Percentiles rank a stretch among this genome's conserved stretches.
Evolutionary conservation across 805 yeast species (phyloP).

Genomic region (Metschnikowia koreensis): DNA sequence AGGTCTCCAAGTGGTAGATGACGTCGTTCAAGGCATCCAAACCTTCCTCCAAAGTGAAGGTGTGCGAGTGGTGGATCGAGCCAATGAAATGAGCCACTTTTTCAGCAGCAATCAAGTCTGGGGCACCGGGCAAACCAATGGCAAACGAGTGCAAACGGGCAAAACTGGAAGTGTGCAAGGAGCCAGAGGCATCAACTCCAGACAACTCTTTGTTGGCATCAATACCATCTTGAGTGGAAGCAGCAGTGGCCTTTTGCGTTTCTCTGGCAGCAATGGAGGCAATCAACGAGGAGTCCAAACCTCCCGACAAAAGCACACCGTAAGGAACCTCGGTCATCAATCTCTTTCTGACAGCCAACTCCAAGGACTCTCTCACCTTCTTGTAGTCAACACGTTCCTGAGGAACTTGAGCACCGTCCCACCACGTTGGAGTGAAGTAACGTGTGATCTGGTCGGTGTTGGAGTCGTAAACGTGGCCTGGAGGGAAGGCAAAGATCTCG

Average conservation of each 20-base stretch:
- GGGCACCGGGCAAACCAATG: conserved; percentile 95
- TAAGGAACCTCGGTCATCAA: conserved; percentile 99
- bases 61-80: conserved; percentile 96
- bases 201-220: conserved; percentile 73
- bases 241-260: conserved; percentile 71
- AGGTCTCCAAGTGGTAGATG: conserved; percentile 93
- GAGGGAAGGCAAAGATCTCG: conserved; percentile 90
- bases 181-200: conserved; percentile 89
- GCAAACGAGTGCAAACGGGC: conserved; percentile 93
- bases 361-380: conserved; percentile 74
- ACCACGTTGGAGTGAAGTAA: conserved; percentile 92
- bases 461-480: conserved; percentile 96
- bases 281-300: conserved; percentile 93
- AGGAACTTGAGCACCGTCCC: conserved; percentile 80
- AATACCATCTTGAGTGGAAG: conserved; percentile 45
- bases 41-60: conserved; percentile 95
- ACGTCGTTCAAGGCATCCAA: conserved; percentile 93
- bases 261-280: conserved; percentile 98
- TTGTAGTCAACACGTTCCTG: conserved; percentile 70
- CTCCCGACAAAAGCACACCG: conserved; percentile 97
- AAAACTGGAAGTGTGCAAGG: conserved; percentile 74
- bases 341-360: conserved; percentile 96
- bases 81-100: conserved; percentile 96
- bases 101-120: conserved; percentile 93
- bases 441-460: conserved; percentile 80